A percentile compares a stretch with the other conserved stretches of the same genome.
Conservation (phyloP, 2,329 filamentous ascomycete genomes). For the Fusarium duplospermum region DNA sequence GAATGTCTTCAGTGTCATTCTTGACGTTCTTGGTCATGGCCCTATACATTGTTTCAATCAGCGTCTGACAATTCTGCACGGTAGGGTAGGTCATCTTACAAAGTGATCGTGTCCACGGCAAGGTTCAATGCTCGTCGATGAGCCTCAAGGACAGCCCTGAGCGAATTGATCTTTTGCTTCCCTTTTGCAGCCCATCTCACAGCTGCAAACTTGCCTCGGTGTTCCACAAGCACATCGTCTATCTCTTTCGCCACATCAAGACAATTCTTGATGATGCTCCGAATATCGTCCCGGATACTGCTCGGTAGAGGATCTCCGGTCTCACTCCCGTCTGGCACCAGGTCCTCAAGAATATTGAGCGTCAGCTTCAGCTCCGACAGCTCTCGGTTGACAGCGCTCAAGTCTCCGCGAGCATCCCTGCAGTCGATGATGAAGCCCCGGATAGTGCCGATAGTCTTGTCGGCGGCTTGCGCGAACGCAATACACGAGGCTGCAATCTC, state of each 20-base stretch:
- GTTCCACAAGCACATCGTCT: not conserved
- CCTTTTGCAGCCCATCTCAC: not conserved
- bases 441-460: not conserved
- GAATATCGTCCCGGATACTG: not conserved
- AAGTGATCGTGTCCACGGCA: constrained; percentile 5
- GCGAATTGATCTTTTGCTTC: constrained; percentile 4
- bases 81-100: not conserved
- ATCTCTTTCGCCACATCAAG: not conserved
- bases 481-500: constrained; percentile 12
- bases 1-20: constrained; percentile 4
- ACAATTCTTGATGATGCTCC: not conserved
- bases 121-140: constrained; percentile 1
- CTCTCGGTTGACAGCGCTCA: not conserved
- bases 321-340: not conserved
- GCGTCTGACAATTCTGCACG: not conserved
- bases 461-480: constrained; percentile 6
- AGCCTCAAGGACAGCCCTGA: not conserved
- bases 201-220: not conserved
- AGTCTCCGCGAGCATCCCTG: not conserved
- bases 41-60: not conserved
- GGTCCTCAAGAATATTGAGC: not conserved
- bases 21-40: constrained; percentile 4
- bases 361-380: not conserved
- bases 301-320: not conserved
- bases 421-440: not conserved